Base-by-base conservation (phyloP, 2,329 filamentous ascomycete species). In the Aureobasidium sp. region DNA sequence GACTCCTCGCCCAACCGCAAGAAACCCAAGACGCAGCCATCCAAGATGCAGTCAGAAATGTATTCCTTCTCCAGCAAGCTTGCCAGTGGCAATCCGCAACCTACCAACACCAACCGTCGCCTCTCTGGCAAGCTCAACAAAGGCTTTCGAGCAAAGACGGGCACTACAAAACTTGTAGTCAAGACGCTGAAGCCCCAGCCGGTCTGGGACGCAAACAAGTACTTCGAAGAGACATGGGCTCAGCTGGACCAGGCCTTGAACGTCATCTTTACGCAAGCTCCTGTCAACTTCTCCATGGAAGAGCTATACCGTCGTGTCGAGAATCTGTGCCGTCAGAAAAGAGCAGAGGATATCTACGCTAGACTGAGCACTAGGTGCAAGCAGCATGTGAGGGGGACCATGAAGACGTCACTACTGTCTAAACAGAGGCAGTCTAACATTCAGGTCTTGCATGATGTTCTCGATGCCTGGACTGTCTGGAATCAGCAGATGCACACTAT, bases 251-350 rank as follows among this genome's bases (percentile, higher is more conserved):
- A 80, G 39, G 90, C 91, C 1, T 76, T 99, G 59, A 79, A 81
- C 12, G 83, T 85, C 47, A 85, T 97, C 27, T 93, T 97, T 71
- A 78, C 78, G 7, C 82, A 84, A 44, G 83, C 89, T 1, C 75
- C 77, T n/a, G 79, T 84, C 61, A 70, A 73, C 53, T 77, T 78
- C 66, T 92, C 92, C n/a, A 79, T 96, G 40, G 94, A 97, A 74
- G 87, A 90, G 68, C 79, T 99, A 15, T 97, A 97, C 72, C 85
- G 90, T 53, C 90, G 89, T 5, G 90, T 96, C 1, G 94, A 99
- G 79, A 91, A 96, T 71, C 81, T 96, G 12, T 99, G 94, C 73
- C 83, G 91, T 59, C 88, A 89, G 68, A 89, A 87, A 1, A 83
- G 85, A 68, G 88, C 90, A 2, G 80, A 82, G 19, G 81, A 84